Evolutionary conservation across 176 grass and related monocot species (phyloP), one percentile per base, ranked within the genome.

Genomic region (Aegilops longissima): DNA sequence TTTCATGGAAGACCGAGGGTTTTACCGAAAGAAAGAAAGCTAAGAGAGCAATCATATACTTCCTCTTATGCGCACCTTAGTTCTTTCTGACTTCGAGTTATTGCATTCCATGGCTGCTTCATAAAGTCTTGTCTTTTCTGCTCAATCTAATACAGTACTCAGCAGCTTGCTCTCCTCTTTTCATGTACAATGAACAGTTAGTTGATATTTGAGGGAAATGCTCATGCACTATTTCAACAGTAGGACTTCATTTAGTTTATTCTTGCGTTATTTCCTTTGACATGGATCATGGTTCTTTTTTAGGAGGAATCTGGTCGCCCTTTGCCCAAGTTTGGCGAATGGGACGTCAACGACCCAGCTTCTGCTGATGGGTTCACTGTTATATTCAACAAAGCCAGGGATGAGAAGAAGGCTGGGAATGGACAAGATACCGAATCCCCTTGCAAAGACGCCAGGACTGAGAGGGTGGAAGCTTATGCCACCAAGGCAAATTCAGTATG

Each of bases 381-480:
- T n/a, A 95, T 97, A 74, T 97, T 97, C 82, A 97, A 95, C 95
- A 97, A 97, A 85, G 95, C 95, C 54, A 94, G 95, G 68, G 92
- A 97, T 78, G 95, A 97, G 86, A 95, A 91, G 13, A 97, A 95
- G 77, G 86, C 77, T 33, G 94, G 89, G 1, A 93, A 89, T 83
- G 89, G 86, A 8, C 91, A 95, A 51, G 94, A 91, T 17, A 91
- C 89, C 0, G 91, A 93, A 3, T 93, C 94, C 23, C 94, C 94
- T 69, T 66, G 58, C 81, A 95, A 95, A 73, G 86, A 93, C 17
- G 30, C 81, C 25, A 89, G 86, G 89, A 91, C 68, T 66, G 70
- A 91, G 61, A 82, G 84, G 82, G 67, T 62, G 39, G 81, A 75
- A 30, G 85, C 86, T 52, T 90, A 91, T 72, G 42, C 84, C 24